Base-by-base conservation (phyloP, 2,329 filamentous ascomycete species). In the Fusarium sp. region DNA sequence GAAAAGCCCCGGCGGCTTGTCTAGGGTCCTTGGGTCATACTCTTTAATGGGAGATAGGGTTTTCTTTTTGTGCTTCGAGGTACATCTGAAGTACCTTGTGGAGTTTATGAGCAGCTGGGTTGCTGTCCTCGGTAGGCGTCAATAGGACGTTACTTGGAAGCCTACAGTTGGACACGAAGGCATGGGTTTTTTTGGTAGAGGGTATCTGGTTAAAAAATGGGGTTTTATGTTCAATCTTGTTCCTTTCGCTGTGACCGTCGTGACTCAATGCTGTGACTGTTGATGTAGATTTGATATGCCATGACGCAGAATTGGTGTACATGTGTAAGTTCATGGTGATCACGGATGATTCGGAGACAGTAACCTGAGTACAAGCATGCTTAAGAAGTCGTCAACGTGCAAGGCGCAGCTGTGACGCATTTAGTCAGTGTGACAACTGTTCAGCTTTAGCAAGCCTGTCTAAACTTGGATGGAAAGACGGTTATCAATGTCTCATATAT, bases 1-100 rank as follows among this genome's bases (percentile, higher is more conserved):
- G 69, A 70, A 64, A 69, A 77, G 75, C 78, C 78, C 78, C 72
- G 78, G 78, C 69, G 78, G 78, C 76, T 78, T 74, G 66, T 63
- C 54, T 69, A 72, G 56, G 70, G 63, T 72, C 63, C 63, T 73
- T 68, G 66, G 72, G 63, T 61, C 58, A 63, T 58, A 57, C 60
- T 63, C 63, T 63, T 66, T 72, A 72, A 73, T 74, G 63, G 68
- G 66, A 57, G 48, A 30, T 66, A 72, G 57, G 59, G 42, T 67
- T 56, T 72, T 62, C 30, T 55, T 55, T 58, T 56, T 54, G 54
- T 71, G 59, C 59, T 57, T 51, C 32, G 13, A 63, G 59, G 64
- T 65, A 66, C 55, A 63, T 42, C 23, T 37, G 41, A 53, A 66
- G 59, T 64, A 59, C 60, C 53, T 41, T 41, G 58, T 48, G 63